These are phyloP conservation scores for Chalaropsis ovoidea DNA, from an alignment of 2,329 filamentous ascomycete genomes.

Conservation along the genomic window DNA sequence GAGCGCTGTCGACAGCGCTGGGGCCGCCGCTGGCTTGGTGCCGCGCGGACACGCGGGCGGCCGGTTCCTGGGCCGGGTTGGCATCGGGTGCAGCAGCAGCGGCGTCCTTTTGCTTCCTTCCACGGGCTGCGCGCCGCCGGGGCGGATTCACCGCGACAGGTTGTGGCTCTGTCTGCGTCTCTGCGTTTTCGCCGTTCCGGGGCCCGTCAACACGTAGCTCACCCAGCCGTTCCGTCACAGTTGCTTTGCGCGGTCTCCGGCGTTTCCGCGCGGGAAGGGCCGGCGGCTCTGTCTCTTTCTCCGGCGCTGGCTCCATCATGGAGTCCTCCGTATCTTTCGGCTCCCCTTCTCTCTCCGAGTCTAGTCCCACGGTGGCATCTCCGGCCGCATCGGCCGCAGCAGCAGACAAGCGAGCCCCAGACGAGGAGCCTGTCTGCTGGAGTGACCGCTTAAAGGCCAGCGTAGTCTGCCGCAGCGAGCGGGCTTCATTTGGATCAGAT, in stretches of 20 bases:
- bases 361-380: neutral
- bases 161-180: neutral
- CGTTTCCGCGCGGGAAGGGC: constrained; percentile 1
- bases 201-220: neutral
- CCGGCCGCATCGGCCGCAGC: neutral
- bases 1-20: neutral
- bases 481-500: neutral
- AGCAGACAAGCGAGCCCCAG: neutral
- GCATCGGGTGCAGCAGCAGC: neutral
- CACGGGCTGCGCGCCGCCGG: neutral
- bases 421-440: neutral
- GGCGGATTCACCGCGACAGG: neutral
- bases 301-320: neutral
- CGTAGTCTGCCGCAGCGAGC: constrained; percentile 20
- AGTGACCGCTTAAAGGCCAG: constrained; percentile 12
- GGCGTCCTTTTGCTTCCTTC: neutral
- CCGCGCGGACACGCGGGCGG: neutral
- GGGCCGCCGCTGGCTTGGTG: neutral
- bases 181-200: neutral
- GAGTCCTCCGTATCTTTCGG: neutral
- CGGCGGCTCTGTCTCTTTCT: neutral
- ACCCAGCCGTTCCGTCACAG: neutral
- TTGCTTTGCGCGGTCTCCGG: constrained; percentile 6
- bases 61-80: neutral
- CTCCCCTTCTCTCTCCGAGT: neutral